These are phyloP conservation scores for Fusarium sp. DNA, from an alignment of 2,329 filamentous ascomycete genomes.

Conservation along the genomic window DNA sequence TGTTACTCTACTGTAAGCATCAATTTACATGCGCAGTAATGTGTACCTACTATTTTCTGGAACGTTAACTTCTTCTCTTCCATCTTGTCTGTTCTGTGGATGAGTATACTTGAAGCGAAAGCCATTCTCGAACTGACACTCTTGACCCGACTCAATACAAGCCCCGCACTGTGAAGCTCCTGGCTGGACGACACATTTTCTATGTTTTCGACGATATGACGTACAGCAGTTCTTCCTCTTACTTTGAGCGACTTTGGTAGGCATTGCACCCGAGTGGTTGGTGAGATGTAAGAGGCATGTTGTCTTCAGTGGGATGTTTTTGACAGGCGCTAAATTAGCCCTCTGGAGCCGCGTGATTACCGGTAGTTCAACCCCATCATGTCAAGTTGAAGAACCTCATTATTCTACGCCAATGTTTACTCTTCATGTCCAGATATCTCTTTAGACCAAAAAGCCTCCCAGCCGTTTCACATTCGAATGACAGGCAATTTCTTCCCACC, in stretches of 20 bases:
- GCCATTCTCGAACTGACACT: slow-evolving; percentile 4
- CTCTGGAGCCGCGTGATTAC: neutral
- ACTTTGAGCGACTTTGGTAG: neutral
- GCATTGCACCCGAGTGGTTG: neutral
- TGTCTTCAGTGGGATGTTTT: neutral
- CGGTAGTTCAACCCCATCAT: neutral
- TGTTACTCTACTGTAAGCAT: no score
- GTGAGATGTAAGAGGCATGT: neutral
- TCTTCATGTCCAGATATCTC: neutral
- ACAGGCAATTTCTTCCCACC: neutral
- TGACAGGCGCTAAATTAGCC: neutral
- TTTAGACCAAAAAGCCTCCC: fast-evolving
- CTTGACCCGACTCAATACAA: neutral
- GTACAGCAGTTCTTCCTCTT: slow-evolving; percentile 6
- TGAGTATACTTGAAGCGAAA: slow-evolving; percentile 15
- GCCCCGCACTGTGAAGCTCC: neutral
- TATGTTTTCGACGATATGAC: slow-evolving; percentile 1
- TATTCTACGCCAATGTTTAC: neutral
- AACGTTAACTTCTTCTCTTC: neutral
- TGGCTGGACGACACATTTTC: neutral
- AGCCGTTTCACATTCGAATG: neutral
- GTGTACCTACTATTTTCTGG: neutral
- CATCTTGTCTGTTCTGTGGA: fast-evolving
- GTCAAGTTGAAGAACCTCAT: neutral
- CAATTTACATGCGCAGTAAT: no score